Percentiles rank a stretch among this genome's conserved stretches.
Conservation (phyloP, 208 protist species). For the Crithidia thermophila region DNA sequence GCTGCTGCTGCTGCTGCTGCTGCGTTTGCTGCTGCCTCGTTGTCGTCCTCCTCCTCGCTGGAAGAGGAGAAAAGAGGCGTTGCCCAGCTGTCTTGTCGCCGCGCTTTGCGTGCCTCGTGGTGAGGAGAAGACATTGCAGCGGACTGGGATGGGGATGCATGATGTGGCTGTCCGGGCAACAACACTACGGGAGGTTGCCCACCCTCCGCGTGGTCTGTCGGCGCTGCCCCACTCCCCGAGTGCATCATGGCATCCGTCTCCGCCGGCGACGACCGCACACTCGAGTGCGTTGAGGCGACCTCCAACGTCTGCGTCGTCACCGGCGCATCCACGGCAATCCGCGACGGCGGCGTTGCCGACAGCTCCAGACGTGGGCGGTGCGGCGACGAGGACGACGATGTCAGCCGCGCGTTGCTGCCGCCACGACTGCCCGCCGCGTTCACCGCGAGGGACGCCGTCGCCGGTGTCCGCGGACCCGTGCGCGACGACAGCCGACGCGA, state of each 20-base stretch:
- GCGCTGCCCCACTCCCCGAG: no score
- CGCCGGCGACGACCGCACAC: neutral
- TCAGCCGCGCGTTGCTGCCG: neutral
- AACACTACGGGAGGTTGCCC: no score
- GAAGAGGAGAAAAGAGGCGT: constrained; percentile 3
- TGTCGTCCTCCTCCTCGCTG: neutral
- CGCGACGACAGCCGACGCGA: neutral
- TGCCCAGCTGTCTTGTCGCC: constrained; percentile 3
- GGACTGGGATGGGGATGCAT: no score
- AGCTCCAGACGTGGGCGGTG: constrained; percentile 10
- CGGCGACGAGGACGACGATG: neutral
- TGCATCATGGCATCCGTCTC: neutral
- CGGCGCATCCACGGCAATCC: constrained; percentile 11
- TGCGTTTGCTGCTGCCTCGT: neutral
- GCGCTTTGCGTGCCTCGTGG: no score
- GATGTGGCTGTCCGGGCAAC: no score
- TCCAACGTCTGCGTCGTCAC: constrained; percentile 10
- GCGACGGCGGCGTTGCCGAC: neutral
- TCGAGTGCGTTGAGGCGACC: constrained; percentile 19
- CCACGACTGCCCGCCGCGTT: neutral
- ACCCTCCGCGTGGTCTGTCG: no score
- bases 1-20: neutral
- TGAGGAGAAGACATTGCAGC: no score
- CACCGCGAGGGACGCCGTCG: neutral
- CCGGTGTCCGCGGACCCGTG: neutral